Evolutionary conservation across 2,329 filamentous ascomycete genomes (phyloP), one percentile per base, ranked within the genome.

Genomic region (Ramichloridium luteum): DNA sequence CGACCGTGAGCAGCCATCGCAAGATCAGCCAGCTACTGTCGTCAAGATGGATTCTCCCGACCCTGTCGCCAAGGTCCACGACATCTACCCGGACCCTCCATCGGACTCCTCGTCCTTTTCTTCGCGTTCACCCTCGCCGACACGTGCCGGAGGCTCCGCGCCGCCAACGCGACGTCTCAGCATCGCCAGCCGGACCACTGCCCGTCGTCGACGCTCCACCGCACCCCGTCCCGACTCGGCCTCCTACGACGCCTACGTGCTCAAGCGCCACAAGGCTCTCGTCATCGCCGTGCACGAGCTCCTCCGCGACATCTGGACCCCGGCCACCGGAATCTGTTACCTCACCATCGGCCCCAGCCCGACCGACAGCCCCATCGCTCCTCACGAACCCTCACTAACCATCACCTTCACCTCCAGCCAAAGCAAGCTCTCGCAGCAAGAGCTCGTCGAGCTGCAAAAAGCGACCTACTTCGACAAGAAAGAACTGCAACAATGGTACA

Each of bases 391-490:
- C n/a, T n/a, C n/a, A n/a, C n/a, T n/a, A n/a, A n/a, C n/a, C n/a
- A n/a, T n/a, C n/a, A n/a, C n/a, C n/a, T n/a, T n/a, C 32, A 43
- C 41, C 39, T 44, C 48, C 55, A 98, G 90, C 64, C 90, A 96
- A 70, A 96, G 88, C 50, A 98, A 96, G 69, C 80, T 98, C 57
- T 93, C 86, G 37, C 83, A 90, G 58, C 80, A 93, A 61, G 85
- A 98, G 71, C 80, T 98, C 55, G 74, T 73, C 46, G 90, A 98
- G 62, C 76, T 98, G 47, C 86, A 96, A 59, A 90, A 84, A 67
- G 85, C 85, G 39, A 98, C 90, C 43, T 85, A 96, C 62, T 98
- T 98, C 56, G 90, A 98, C 63, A 94, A 94, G 77, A 96, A 96
- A 69, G 90, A 98, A 63, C 63, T 98, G 56, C 90, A 98, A 60